Evolutionary conservation across 495 filamentous ascomycete species (phyloP).

Genomic region (Podospora appendiculata): DNA sequence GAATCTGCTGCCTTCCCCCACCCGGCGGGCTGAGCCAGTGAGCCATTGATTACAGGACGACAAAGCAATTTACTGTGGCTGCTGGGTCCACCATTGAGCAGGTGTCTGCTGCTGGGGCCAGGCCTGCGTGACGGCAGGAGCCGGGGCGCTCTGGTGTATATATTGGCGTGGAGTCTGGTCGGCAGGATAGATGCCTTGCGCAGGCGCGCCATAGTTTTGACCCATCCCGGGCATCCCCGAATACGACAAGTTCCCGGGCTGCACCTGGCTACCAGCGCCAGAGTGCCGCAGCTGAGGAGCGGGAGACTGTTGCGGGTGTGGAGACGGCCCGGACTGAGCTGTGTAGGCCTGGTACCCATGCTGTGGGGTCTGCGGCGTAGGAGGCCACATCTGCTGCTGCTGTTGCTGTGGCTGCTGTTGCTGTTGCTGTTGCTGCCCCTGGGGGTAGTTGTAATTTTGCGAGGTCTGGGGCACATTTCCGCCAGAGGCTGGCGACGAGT

Average conservation of each 20-base stretch:
- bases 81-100: slow-evolving; percentile 38
- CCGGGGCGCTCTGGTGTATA: slow-evolving; percentile 39
- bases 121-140: slow-evolving; percentile 33
- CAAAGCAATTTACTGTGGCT: slow-evolving; percentile 37
- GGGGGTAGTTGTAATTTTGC: slow-evolving; percentile 43
- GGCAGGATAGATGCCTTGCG: slow-evolving; percentile 49
- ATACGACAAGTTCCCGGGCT: slow-evolving; percentile 49
- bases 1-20: too few species aligned
- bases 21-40: too few species aligned
- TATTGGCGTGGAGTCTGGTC: slow-evolving; percentile 56
- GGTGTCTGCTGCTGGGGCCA: slow-evolving; percentile 37
- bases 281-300: slow-evolving; percentile 57
- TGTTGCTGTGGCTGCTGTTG: slow-evolving; percentile 42
- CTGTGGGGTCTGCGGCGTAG: slow-evolving; percentile 38
- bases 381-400: slow-evolving; percentile 38
- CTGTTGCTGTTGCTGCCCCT: slow-evolving; percentile 17
- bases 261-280: slow-evolving; percentile 50
- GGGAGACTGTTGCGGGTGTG: slow-evolving; percentile 49
- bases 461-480: slow-evolving; percentile 28
- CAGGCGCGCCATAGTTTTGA: slow-evolving; percentile 42
- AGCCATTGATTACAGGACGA: too few species aligned
- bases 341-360: slow-evolving; percentile 39
- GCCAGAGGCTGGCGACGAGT: slow-evolving; percentile 23
- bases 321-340: slow-evolving; percentile 49
- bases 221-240: slow-evolving; percentile 52